Conservation (phyloP, 225 moss, liverwort and hornwort species). For the Straminergon stramineum region DNA sequence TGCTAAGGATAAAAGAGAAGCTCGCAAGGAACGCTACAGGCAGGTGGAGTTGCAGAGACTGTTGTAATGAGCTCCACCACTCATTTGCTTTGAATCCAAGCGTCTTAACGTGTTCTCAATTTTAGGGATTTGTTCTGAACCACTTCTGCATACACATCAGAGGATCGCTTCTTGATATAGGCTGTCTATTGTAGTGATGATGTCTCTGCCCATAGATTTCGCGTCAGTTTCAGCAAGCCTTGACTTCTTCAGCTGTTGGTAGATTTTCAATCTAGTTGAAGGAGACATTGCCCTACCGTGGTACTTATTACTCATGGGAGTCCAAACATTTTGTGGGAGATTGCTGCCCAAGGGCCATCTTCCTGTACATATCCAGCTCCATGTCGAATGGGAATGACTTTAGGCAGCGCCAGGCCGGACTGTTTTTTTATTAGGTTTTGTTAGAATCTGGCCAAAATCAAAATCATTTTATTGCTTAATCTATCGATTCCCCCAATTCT, state of each 20-base stretch:
- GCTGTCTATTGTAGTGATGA: neutral
- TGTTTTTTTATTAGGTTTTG: neutral
- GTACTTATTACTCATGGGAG: neutral
- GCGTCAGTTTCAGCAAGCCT: neutral
- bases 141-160: neutral
- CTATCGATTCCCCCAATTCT: neutral
- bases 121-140: neutral
- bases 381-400: neutral
- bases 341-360: constrained; percentile 16
- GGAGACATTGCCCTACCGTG: constrained; percentile 11
- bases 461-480: neutral
- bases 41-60: constrained; percentile 62
- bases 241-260: neutral
- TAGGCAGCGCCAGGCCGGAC: neutral
- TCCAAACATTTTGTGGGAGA: constrained; percentile 6
- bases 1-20: constrained; percentile 44
- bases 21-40: constrained; percentile 57
- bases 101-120: neutral
- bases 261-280: constrained; percentile 7
- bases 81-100: neutral
- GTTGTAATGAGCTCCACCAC: constrained; percentile 8
- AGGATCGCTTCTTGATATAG: neutral
- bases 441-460: neutral
- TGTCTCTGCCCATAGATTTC: neutral
- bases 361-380: constrained; percentile 35